Evolutionary conservation across 192 early-diverging fungal species (phyloP).

Genomic region (Entophlyctis luteolus): DNA sequence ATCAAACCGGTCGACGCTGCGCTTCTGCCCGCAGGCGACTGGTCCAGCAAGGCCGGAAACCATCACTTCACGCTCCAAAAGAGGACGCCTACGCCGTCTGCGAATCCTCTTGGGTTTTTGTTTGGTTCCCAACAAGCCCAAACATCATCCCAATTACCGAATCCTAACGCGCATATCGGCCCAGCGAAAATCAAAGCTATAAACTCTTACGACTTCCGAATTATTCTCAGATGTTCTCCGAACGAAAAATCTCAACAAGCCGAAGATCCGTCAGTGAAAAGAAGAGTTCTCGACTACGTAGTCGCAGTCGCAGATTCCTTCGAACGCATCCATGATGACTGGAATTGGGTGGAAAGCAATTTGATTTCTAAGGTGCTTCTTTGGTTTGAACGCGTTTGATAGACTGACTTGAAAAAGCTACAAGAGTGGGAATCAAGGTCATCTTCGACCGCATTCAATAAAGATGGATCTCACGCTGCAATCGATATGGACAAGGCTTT

Average conservation of each 20-base stretch:
- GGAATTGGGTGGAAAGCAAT: constrained; percentile 59
- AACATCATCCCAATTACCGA: not conserved
- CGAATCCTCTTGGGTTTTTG: constrained; percentile 16
- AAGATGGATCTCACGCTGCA: not conserved
- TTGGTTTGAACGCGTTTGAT: not conserved
- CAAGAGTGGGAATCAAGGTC: constrained; percentile 33
- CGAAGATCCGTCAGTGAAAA: not conserved
- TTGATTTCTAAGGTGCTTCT: constrained; percentile 42
- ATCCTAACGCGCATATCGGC: not conserved
- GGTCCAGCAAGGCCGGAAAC: constrained; percentile 51
- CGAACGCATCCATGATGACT: constrained; percentile 53
- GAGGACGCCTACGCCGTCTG: constrained; percentile 31
- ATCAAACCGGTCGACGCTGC: constrained; percentile 45
- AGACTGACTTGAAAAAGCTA: constrained; percentile 20
- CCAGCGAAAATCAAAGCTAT: constrained; percentile 31
- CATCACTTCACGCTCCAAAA: constrained; percentile 52
- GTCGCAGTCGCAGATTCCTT: constrained; percentile 53
- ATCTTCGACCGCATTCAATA: constrained; percentile 6
- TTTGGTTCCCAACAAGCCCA: not conserved
- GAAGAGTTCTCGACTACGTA: constrained; percentile 25
- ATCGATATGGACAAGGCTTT: constrained; percentile 38
- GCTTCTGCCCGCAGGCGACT: constrained; percentile 26
- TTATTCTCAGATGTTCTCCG: constrained; percentile 34
- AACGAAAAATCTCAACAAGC: not conserved
- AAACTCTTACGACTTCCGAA: constrained; percentile 45